Evolutionary conservation across 169 alveolate species (phyloP).

Genomic region (Besnoitia besnoiti): DNA sequence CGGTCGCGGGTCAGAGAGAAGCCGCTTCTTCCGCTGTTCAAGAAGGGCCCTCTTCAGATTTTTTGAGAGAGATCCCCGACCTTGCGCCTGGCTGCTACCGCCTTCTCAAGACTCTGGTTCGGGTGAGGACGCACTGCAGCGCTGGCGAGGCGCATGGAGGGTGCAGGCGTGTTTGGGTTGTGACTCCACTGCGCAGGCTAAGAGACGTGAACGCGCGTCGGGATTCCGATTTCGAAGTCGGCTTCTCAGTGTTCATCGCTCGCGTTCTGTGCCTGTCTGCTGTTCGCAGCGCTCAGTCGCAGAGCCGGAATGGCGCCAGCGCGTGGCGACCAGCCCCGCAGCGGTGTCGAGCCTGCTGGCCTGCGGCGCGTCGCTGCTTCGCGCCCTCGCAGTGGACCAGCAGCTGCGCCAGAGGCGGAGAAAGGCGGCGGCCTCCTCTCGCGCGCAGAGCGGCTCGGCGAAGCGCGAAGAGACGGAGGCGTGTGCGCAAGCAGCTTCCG

Average conservation of each 20-base stretch:
- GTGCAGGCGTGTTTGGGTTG: too few relatives aligned
- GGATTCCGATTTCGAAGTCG: too few relatives aligned
- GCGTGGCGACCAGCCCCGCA: neutral
- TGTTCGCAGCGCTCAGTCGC: neutral
- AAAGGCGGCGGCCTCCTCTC: too few relatives aligned
- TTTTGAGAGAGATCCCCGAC: too few relatives aligned
- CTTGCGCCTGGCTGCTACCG: neutral
- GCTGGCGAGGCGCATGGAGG: too few relatives aligned
- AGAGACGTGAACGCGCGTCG: too few relatives aligned
- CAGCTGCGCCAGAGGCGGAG: neutral
- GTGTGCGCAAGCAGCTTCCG: neutral
- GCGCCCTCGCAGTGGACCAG: neutral
- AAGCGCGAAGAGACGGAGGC: neutral
- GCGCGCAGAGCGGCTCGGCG: neutral
- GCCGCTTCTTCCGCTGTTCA: too few relatives aligned
- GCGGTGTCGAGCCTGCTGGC: neutral
- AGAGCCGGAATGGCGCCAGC: neutral
- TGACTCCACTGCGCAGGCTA: too few relatives aligned
- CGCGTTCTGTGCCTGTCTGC: too few relatives aligned
- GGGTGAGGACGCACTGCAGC: neutral
- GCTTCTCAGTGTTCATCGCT: too few relatives aligned
- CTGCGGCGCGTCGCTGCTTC: neutral
- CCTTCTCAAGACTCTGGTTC: neutral
- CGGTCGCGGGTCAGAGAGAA: too few relatives aligned
- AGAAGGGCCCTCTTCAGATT: too few relatives aligned